Evolutionary conservation across 495 filamentous ascomycete genomes (phyloP).

Genomic region (Lophium mytilinum): DNA sequence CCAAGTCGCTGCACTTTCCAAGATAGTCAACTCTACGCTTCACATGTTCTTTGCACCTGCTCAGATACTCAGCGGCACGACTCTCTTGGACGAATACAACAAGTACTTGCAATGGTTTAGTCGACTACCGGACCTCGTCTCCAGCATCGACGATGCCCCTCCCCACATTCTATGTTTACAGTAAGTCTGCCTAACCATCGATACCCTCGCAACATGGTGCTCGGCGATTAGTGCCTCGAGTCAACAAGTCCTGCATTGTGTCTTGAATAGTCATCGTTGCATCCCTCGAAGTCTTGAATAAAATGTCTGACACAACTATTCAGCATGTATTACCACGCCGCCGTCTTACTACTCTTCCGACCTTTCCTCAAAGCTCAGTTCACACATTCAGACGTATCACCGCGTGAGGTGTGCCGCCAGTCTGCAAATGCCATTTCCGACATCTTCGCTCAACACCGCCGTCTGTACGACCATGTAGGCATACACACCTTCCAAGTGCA

Average conservation of each 20-base stretch:
- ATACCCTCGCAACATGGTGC: no score
- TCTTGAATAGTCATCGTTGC: no score
- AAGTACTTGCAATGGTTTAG: conserved; percentile 11
- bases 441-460: conserved; percentile 23
- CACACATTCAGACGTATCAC: conserved; percentile 22
- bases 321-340: conserved; percentile 34
- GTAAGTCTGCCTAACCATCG: conserved; percentile 1
- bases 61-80: conserved; percentile 6
- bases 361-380: conserved; percentile 32
- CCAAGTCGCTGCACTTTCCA: conserved; percentile 10
- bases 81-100: conserved; percentile 8
- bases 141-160: conserved; percentile 5
- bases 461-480: conserved; percentile 27
- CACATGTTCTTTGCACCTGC: conserved; percentile 17
- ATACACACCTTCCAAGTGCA: conserved; percentile 27
- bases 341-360: conserved; percentile 34
- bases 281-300: no score
- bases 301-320: background rate
- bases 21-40: conserved; percentile 20
- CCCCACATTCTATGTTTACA: conserved; percentile 16
- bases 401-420: conserved; percentile 29
- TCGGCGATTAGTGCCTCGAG: no score
- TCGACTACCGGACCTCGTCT: background rate
- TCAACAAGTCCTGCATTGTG: background rate
- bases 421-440: conserved; percentile 27